A percentile compares a stretch with the other conserved stretches of the same genome.
Evolutionary conservation across 2,329 filamentous ascomycete genomes (phyloP).

Genomic region (Davidsoniella neocaledoniae): DNA sequence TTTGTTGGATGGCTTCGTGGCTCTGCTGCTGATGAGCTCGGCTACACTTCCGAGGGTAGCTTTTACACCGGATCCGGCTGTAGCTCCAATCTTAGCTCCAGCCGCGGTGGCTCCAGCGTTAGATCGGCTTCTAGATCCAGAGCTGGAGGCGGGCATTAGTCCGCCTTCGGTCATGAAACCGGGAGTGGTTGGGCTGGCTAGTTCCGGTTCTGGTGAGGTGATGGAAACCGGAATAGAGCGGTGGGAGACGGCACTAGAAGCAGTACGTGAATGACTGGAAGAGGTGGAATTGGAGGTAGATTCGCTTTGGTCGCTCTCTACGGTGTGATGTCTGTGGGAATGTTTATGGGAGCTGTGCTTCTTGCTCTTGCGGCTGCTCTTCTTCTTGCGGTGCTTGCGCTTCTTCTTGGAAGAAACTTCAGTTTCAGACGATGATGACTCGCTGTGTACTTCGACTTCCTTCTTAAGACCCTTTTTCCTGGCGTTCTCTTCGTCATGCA

Average conservation of each 20-base stretch:
- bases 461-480: neutral
- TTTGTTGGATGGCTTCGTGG: too few relatives aligned
- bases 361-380: neutral
- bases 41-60: too few relatives aligned
- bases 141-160: too few relatives aligned
- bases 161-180: neutral
- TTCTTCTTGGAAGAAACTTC: neutral
- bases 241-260: neutral
- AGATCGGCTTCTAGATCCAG: too few relatives aligned
- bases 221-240: neutral
- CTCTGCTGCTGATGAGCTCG: too few relatives aligned
- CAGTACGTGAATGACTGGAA: neutral
- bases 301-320: neutral
- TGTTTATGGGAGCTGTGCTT: neutral
- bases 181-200: neutral
- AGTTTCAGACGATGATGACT: neutral
- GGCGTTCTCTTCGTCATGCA: constrained; percentile 1
- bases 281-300: neutral
- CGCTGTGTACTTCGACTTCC: neutral
- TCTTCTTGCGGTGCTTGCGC: constrained; percentile 1
- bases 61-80: too few relatives aligned
- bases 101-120: too few relatives aligned
- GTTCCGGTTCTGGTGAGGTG: neutral
- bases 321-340: neutral
- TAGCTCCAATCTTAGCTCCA: too few relatives aligned